phyloP scores from a whole-genome alignment of 495 filamentous ascomycete genomes.

The Trichoderma erinaceum region DNA sequence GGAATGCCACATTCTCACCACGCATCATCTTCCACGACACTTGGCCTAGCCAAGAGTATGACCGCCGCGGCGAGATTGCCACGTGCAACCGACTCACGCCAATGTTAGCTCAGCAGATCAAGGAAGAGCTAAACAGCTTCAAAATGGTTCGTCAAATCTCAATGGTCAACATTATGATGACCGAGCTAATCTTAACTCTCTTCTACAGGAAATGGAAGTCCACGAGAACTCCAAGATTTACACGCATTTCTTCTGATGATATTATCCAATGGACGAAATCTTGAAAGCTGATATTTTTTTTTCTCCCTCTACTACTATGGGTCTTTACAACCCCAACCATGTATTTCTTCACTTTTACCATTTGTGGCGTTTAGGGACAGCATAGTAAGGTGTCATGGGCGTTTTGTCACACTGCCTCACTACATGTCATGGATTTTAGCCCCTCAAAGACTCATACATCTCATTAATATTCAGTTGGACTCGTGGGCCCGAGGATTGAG shows the following conservation, averaged over 20 bases:
- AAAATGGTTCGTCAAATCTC: slow-evolving; percentile 68
- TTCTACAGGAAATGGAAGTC: slow-evolving; percentile 94
- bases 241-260: slow-evolving; percentile 93
- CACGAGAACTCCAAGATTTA: slow-evolving; percentile 97
- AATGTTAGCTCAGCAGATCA: slow-evolving; percentile 97
- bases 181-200: slow-evolving; percentile 25
- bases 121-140: slow-evolving; percentile 98
- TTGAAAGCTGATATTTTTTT: slow-evolving; percentile 32
- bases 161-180: neutral
- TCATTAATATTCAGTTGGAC: slow-evolving; percentile 14
- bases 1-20: slow-evolving; percentile 86
- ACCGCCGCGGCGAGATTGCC: slow-evolving; percentile 90
- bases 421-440: slow-evolving; percentile 9
- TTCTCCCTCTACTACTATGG: slow-evolving; percentile 21
- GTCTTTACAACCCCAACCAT: slow-evolving; percentile 28
- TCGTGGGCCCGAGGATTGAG: neutral
- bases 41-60: slow-evolving; percentile 93
- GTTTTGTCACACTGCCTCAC: slow-evolving; percentile 26
- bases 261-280: slow-evolving; percentile 17
- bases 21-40: slow-evolving; percentile 93
- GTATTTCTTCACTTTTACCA: slow-evolving; percentile 38
- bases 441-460: neutral
- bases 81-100: slow-evolving; percentile 97
- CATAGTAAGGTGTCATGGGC: slow-evolving; percentile 47
- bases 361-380: slow-evolving; percentile 34